phyloP scores from a whole-genome alignment of 495 filamentous ascomycete genomes.

The Clavariopsis aquatica region DNA sequence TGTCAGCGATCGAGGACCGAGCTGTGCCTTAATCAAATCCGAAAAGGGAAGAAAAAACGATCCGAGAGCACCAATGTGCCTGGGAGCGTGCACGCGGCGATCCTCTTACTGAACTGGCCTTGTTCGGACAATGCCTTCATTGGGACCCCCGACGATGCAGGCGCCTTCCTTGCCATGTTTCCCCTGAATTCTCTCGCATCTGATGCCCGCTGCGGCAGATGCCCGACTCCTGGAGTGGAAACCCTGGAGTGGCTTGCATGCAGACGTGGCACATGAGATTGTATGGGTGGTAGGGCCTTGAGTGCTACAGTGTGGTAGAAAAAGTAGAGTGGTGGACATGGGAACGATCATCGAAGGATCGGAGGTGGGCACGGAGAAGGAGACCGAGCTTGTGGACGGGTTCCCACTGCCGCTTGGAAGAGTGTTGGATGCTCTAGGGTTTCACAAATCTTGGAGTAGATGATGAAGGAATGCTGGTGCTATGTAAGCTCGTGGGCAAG shows the following conservation, averaged over 20 bases:
- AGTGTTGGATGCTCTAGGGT: not conserved
- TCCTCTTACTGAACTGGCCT: not conserved
- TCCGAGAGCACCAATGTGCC: not conserved
- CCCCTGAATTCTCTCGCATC: not conserved
- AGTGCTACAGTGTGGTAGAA: not conserved
- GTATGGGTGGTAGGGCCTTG: not conserved
- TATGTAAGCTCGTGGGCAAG: not conserved
- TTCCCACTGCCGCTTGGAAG: not conserved
- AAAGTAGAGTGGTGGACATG: not conserved
- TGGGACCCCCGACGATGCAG: not conserved
- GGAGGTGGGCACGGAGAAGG: not conserved
- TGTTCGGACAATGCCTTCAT: not conserved
- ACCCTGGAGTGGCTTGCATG: not conserved
- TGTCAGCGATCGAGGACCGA: not conserved
- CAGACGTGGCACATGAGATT: not conserved
- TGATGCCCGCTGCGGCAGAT: not conserved
- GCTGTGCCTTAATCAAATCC: not conserved
- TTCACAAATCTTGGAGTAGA: no score
- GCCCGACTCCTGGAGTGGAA: not conserved
- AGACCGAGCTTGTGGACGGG: not conserved
- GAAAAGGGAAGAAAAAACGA: not conserved
- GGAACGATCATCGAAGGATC: not conserved
- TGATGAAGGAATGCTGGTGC: not conserved
- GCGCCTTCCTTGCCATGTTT: not conserved
- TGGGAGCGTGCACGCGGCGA: not conserved